These are phyloP conservation scores for Chamaecyparis obtusa DNA, from an alignment of 75 land plant species.

Conservation along the genomic window DNA sequence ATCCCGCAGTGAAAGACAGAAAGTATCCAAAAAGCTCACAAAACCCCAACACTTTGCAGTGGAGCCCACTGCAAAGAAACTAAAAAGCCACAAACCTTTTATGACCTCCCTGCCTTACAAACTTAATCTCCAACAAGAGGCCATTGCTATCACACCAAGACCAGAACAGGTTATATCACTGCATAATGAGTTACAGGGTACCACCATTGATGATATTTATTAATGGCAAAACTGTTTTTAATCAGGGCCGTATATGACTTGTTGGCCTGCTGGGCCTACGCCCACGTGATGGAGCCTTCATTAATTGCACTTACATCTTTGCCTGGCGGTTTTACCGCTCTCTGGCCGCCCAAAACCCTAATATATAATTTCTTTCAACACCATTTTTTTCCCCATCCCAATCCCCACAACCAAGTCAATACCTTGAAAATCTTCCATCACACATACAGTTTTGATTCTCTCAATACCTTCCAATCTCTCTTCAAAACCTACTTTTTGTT, in stretches of 20 bases:
- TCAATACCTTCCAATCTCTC: too few species aligned
- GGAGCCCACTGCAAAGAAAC: conserved; percentile 1
- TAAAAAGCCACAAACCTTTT: neutral
- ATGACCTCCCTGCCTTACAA: too few species aligned
- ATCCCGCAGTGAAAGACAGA: neutral
- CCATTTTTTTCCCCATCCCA: neutral
- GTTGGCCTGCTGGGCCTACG: conserved; percentile 5
- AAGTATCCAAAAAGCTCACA: neutral
- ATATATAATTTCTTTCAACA: neutral
- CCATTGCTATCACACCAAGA: neutral
- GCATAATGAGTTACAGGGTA: neutral
- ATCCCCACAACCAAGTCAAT: neutral
- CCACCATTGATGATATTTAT: neutral
- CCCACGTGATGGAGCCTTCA: conserved; percentile 11
- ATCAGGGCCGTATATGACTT: neutral
- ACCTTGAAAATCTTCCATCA: neutral
- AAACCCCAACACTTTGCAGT: neutral
- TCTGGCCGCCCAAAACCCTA: neutral
- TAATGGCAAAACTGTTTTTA: neutral
- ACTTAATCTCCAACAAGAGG: neutral
- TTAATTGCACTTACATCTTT: neutral
- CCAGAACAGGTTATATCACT: neutral
- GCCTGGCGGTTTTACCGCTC: conserved; percentile 11
- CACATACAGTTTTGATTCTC: too few species aligned
- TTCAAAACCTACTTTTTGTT: too few species aligned